A percentile compares a stretch with the other conserved stretches of the same genome.
These are phyloP conservation scores for Austroboletus festivus DNA, from an alignment of 768 basidiomycete species.

Conservation along the genomic window DNA sequence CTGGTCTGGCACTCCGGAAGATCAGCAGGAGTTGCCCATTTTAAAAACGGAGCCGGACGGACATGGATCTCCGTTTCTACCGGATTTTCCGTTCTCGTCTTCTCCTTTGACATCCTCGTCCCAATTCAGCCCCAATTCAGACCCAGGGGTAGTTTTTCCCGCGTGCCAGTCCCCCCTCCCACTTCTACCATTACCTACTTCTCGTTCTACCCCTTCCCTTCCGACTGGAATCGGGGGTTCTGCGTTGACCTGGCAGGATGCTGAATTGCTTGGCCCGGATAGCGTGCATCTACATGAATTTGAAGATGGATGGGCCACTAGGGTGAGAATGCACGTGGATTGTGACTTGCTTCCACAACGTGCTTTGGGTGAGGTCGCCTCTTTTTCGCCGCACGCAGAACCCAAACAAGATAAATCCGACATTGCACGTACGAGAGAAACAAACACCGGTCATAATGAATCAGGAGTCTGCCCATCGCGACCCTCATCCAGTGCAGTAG, in stretches of 20 bases:
- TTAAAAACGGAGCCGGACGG: constrained; percentile 44
- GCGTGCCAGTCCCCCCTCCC: constrained; percentile 13
- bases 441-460: constrained; percentile 7
- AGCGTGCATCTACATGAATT: constrained; percentile 42
- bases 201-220: constrained; percentile 9
- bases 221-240: constrained; percentile 14
- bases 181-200: constrained; percentile 9
- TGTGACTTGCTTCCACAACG: constrained; percentile 8
- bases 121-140: constrained; percentile 16
- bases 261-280: constrained; percentile 45
- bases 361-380: neutral
- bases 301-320: constrained; percentile 35
- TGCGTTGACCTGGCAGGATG: constrained; percentile 40
- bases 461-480: neutral
- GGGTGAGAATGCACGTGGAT: constrained; percentile 11
- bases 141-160: constrained; percentile 13
- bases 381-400: neutral
- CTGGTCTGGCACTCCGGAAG: constrained; percentile 19
- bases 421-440: neutral
- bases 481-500: constrained; percentile 3
- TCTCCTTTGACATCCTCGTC: constrained; percentile 22
- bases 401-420: constrained; percentile 4
- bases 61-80: constrained; percentile 24
- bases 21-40: constrained; percentile 22
- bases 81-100: constrained; percentile 8